phyloP scores from a whole-genome alignment of 2,329 filamentous ascomycete genomes.

The Cladosporium sp. region DNA sequence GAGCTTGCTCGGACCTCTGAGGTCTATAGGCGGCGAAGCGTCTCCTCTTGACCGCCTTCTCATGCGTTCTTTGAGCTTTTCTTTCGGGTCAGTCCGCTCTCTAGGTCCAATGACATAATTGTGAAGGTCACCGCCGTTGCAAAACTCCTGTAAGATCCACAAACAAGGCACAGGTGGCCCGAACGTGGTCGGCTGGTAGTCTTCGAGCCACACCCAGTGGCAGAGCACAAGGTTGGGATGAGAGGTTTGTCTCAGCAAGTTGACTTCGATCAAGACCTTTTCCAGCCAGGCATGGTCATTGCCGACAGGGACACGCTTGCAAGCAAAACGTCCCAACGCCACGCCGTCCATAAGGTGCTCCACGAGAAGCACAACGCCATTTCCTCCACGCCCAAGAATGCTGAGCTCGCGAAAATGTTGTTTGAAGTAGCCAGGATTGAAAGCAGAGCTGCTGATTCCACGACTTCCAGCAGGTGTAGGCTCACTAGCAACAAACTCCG shows the following conservation, averaged over 20 bases:
- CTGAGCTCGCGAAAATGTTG: constrained; percentile 88
- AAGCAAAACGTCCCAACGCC: constrained; percentile 84
- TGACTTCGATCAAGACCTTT: constrained; percentile 89
- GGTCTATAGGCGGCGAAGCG: constrained; percentile 56
- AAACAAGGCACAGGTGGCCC: constrained; percentile 89
- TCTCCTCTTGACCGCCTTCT: constrained; percentile 77
- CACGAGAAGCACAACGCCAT: constrained; percentile 92
- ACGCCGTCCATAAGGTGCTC: constrained; percentile 88
- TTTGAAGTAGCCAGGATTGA: constrained; percentile 88
- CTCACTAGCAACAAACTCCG: constrained; percentile 45
- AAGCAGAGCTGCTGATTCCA: constrained; percentile 79
- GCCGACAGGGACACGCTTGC: constrained; percentile 90
- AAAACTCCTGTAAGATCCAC: constrained; percentile 97
- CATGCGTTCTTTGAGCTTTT: constrained; percentile 84
- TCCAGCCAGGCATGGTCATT: constrained; percentile 94
- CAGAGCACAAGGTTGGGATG: constrained; percentile 96
- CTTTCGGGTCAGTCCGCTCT: constrained; percentile 62
- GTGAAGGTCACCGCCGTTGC: constrained; percentile 87
- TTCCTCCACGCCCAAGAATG: constrained; percentile 83
- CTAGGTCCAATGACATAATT: constrained; percentile 74
- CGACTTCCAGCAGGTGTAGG: constrained; percentile 43
- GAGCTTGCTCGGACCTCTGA: constrained; percentile 52
- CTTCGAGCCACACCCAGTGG: constrained; percentile 94
- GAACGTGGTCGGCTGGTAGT: constrained; percentile 76
- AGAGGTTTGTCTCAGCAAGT: constrained; percentile 82